Evolutionary conservation across 2,329 filamentous ascomycete species (phyloP).

Genomic region (Fusarium sp.): DNA sequence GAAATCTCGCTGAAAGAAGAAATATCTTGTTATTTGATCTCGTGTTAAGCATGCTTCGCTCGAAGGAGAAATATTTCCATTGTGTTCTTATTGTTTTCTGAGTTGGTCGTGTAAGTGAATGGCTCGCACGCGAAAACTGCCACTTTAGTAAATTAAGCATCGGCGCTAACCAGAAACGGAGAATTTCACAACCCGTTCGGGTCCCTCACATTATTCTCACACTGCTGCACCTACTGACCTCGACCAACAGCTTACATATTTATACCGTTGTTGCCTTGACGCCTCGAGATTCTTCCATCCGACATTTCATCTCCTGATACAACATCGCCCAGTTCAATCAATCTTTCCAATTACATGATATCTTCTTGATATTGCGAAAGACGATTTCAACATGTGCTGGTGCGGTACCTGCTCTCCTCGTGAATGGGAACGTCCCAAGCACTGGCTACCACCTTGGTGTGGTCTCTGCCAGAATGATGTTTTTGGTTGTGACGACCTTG

Average conservation of each 20-base stretch:
- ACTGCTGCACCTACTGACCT: neutral
- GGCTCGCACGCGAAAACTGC: neutral
- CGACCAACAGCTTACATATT: neutral
- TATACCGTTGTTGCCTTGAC: neutral
- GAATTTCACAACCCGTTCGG: neutral
- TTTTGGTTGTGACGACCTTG: neutral
- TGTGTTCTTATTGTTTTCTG: neutral
- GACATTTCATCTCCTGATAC: neutral
- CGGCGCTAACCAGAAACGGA: neutral
- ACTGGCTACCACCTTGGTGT: neutral
- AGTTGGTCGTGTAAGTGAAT: neutral
- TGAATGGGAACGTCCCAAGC: neutral
- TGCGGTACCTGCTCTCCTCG: neutral
- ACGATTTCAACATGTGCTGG: neutral
- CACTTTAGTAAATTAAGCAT: neutral
- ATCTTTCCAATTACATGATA: neutral
- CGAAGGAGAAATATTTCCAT: neutral
- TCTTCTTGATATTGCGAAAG: neutral
- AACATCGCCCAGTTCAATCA: no score
- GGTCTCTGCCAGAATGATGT: neutral
- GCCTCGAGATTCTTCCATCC: neutral
- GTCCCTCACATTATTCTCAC: neutral
- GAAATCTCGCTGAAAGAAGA: neutral
- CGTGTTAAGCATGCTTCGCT: neutral
- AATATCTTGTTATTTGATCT: neutral